Conservation (phyloP, 2,329 filamentous ascomycete species). For the Ophiostoma angusticollis region DNA sequence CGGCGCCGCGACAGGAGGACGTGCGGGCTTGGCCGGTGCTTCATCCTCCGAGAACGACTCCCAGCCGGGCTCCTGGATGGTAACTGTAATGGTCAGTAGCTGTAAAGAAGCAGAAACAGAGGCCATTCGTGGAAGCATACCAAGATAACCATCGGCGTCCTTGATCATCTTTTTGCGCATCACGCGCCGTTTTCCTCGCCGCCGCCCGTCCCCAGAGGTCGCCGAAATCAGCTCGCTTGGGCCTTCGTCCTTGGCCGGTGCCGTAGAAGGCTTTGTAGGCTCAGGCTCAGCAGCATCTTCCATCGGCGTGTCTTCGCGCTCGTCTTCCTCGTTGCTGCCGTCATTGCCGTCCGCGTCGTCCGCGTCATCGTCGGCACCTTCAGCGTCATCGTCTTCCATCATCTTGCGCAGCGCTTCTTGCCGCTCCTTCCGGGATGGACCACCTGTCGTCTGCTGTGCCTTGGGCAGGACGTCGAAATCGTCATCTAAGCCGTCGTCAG, state of each 20-base stretch:
- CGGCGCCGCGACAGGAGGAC: slow-evolving; percentile 11
- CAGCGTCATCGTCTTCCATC: slow-evolving; percentile 61
- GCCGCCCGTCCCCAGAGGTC: slow-evolving; percentile 44
- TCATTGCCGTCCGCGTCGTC: slow-evolving; percentile 41
- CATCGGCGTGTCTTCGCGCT: slow-evolving; percentile 26
- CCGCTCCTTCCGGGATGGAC: slow-evolving; percentile 42
- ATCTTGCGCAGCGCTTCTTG: slow-evolving; percentile 56
- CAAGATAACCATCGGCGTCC: slow-evolving; percentile 82
- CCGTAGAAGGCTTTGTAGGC: slow-evolving; percentile 22
- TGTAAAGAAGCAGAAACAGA: background rate
- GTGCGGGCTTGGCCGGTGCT: slow-evolving; percentile 36
- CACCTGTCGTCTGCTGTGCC: slow-evolving; percentile 20
- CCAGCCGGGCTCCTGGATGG: slow-evolving; percentile 72
- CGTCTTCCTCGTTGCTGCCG: slow-evolving; percentile 22
- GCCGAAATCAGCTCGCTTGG: slow-evolving; percentile 35
- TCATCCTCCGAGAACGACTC: slow-evolving; percentile 93
- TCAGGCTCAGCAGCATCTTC: slow-evolving; percentile 14
- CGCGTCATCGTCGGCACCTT: slow-evolving; percentile 38
- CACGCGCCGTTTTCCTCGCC: slow-evolving; percentile 64
- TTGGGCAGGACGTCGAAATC: slow-evolving; percentile 35
- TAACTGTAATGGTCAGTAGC: slow-evolving; percentile 42
- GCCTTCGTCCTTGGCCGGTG: slow-evolving; percentile 26
- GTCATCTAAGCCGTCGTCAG: slow-evolving; percentile 26
- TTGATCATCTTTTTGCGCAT: slow-evolving; percentile 80
- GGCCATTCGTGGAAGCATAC: slow-evolving; percentile 31